Conservation (phyloP, 78 protist genomes). For the Mastigamoeba balamuthi region DNA sequence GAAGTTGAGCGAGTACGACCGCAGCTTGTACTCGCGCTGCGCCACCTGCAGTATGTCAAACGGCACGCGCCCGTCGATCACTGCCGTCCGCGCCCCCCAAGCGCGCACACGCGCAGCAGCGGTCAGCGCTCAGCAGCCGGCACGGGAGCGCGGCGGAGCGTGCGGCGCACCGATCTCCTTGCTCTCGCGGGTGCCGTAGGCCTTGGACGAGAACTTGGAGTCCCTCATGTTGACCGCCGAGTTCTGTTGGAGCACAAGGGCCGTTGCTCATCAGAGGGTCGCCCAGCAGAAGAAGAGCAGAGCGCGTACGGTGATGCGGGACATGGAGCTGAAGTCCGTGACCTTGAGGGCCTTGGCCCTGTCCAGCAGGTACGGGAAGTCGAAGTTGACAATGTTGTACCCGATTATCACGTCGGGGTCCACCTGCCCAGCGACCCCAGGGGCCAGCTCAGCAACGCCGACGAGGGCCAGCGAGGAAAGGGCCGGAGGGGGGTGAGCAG, state of each 20-base stretch:
- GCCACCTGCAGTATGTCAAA: constrained; percentile 64
- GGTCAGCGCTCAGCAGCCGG: not conserved
- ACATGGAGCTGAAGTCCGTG: constrained; percentile 25
- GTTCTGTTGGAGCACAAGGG: too few relatives aligned
- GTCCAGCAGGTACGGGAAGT: constrained; percentile 89
- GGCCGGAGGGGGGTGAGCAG: not conserved
- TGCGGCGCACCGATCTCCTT: constrained; percentile 50
- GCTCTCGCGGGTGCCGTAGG: constrained; percentile 85
- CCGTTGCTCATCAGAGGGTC: too few relatives aligned
- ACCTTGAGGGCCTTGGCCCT: constrained; percentile 69
- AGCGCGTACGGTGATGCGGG: constrained; percentile 17
- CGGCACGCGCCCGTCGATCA: constrained; percentile 65
- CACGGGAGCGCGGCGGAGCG: not conserved
- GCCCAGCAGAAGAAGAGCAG: not conserved
- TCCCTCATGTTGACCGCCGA: constrained; percentile 32
- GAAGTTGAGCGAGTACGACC: constrained; percentile 93
- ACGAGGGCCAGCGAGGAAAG: not conserved
- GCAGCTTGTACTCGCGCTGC: constrained; percentile 33
- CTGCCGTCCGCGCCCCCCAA: not conserved
- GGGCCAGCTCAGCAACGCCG: not conserved
- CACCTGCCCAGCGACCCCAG: not conserved
- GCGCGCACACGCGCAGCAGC: not conserved
- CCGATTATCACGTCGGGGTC: constrained; percentile 99
- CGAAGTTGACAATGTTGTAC: constrained; percentile 96
- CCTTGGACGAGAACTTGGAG: constrained; percentile 58